phyloP scores from a whole-genome alignment of 495 filamentous ascomycete genomes.

The Xylaria acuta region DNA sequence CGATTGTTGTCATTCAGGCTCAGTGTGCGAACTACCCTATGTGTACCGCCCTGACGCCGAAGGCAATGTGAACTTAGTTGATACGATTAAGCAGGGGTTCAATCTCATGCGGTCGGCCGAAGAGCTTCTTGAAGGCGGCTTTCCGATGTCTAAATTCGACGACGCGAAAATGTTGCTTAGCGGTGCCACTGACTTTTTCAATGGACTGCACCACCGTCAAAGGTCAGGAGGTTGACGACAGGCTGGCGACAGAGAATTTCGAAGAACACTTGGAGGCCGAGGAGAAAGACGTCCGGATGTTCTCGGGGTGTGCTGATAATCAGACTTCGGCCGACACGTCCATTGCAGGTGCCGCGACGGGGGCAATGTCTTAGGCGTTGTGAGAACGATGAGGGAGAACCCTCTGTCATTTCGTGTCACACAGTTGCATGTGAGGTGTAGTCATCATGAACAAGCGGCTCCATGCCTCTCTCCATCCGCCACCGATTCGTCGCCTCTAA shows the following conservation, averaged over 20 bases:
- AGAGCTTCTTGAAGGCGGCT: background rate
- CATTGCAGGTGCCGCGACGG: conserved; percentile 57
- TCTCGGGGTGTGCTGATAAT: conserved; percentile 64
- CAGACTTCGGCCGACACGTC: conserved; percentile 66
- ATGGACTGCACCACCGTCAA: conserved; percentile 53
- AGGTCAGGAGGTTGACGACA: conserved; percentile 50
- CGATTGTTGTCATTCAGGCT: conserved; percentile 70
- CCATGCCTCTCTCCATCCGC: conserved; percentile 48
- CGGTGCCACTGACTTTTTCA: conserved; percentile 62
- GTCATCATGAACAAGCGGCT: conserved; percentile 38
- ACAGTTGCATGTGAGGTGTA: too few relatives aligned
- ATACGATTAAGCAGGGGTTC: conserved; percentile 60
- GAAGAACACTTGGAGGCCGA: conserved; percentile 59
- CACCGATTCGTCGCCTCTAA: conserved; percentile 53
- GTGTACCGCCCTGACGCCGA: conserved; percentile 62
- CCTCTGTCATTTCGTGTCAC: too few relatives aligned
- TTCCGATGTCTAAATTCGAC: conserved; percentile 42
- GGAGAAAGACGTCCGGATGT: conserved; percentile 66
- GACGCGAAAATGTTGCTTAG: conserved; percentile 62
- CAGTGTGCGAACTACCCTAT: conserved; percentile 64
- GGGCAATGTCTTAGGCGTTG: conserved; percentile 66
- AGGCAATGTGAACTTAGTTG: conserved; percentile 61
- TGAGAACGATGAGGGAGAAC: conserved; percentile 57
- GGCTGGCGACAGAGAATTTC: conserved; percentile 59
- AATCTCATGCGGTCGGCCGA: conserved; percentile 52